Evolutionary conservation across 2,329 filamentous ascomycete species (phyloP), one percentile per base, ranked within the genome.

Genomic region (Fusarium brachygibbosum): DNA sequence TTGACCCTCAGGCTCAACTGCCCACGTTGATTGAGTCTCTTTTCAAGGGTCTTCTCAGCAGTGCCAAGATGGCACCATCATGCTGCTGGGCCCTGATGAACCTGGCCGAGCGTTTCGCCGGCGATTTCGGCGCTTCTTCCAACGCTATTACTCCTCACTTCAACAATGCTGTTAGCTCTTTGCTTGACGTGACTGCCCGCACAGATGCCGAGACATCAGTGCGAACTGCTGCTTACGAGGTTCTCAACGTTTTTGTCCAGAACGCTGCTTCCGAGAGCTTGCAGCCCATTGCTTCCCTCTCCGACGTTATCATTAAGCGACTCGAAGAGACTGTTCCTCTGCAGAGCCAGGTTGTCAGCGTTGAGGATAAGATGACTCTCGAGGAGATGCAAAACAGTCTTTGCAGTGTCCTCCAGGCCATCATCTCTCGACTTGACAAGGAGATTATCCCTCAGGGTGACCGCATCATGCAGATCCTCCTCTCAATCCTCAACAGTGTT

Each of bases 11-110:
- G 72, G 85, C 90, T 68, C 93, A 98, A 78, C 87, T 99, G 7
- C 92, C 94, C 69, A 89, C 91, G 21, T 85, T 99, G 67, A 95
- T 99, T 76, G 88, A 90, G 58, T 92, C 94, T 40, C 88, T 99
- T 12, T 99, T 99, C 84, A 89, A 90, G 73, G 96, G 95, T 51
- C 87, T 99, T 63, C 89, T 93, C 63, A 95, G 92, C 82, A 96
- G 92, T 79, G 91, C 94, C 63, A 98, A 97, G 88, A 99, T 99
- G 90, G 96, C 95, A 32, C 90, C 93, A 57, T 99, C 96, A 31
- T 98, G 96, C 89, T 99, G 96, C 84, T 98, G 97, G 96, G 94
- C 96, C 32, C 84, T 99, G 72, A 98, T 99, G 93, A 99, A 98
- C 82, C 84, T 99, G 77, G 95, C 96, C 13, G 96, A 99, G 78